Conservation (phyloP, 805 yeast genomes). For the Maudiozyma barnettii region DNA sequence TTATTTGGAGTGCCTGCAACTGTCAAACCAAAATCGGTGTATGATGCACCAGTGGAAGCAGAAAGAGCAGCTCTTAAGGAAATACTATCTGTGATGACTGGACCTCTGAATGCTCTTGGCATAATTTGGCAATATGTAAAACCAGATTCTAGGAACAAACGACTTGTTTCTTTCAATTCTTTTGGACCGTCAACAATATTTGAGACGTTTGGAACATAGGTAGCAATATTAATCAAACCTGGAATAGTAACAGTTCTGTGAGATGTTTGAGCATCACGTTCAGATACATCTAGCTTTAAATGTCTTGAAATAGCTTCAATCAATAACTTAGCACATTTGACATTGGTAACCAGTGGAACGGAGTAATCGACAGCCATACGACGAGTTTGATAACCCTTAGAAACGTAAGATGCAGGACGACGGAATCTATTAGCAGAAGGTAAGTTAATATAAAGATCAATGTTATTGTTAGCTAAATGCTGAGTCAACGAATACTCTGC, state of each 20-base stretch:
- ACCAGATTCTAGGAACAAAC: slow-evolving; percentile 71
- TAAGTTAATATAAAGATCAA: slow-evolving; percentile 90
- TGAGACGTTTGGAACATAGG: slow-evolving; percentile 64
- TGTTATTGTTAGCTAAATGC: slow-evolving; percentile 92
- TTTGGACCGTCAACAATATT: slow-evolving; percentile 34
- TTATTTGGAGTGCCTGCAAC: slow-evolving; percentile 76
- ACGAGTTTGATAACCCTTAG: slow-evolving; percentile 95
- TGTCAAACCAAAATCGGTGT: slow-evolving; percentile 73
- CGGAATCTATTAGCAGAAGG: slow-evolving; percentile 96
- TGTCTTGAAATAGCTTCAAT: slow-evolving; percentile 86
- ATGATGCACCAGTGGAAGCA: slow-evolving; percentile 47
- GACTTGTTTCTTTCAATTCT: slow-evolving; percentile 60
- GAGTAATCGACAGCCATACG: slow-evolving; percentile 99
- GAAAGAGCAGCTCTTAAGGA: slow-evolving; percentile 54
- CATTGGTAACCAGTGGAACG: slow-evolving; percentile 94
- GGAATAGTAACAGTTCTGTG: slow-evolving; percentile 76
- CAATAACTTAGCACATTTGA: slow-evolving; percentile 90
- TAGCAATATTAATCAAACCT: slow-evolving; percentile 74
- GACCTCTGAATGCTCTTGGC: slow-evolving; percentile 57
- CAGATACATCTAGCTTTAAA: slow-evolving; percentile 52
- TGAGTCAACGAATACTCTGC: slow-evolving; percentile 92
- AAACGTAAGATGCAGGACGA: slow-evolving; percentile 96
- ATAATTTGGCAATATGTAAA: slow-evolving; percentile 77
- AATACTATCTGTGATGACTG: slow-evolving; percentile 53
- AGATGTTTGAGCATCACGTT: slow-evolving; percentile 83